Evolutionary conservation across 306 rosid species (phyloP).

Genomic region (Purshia tridentata): DNA sequence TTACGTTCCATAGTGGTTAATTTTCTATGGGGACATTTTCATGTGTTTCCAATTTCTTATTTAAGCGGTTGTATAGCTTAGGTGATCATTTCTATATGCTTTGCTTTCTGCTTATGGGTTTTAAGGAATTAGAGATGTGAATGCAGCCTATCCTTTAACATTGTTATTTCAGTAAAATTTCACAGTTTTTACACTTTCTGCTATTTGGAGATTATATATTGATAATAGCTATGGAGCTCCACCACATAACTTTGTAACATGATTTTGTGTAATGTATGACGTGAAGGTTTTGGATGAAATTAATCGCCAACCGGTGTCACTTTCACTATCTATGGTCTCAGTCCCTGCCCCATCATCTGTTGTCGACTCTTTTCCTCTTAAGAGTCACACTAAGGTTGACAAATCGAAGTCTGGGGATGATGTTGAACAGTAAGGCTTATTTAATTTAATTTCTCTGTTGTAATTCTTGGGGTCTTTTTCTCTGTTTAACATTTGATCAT

Average conservation of each 20-base stretch:
- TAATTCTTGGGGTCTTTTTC: too few relatives aligned
- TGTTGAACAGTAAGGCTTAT: constrained; percentile 65
- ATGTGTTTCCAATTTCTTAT: background rate
- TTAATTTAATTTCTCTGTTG: background rate
- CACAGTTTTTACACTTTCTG: background rate
- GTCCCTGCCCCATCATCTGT: constrained; percentile 88
- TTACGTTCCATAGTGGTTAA: background rate
- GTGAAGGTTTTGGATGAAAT: constrained; percentile 95
- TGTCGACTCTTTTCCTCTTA: constrained; percentile 85
- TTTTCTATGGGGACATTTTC: background rate
- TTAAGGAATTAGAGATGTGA: background rate
- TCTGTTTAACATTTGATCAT: constrained; percentile 2
- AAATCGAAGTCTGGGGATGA: constrained; percentile 43
- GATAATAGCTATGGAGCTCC: background rate
- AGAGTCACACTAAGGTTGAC: constrained; percentile 62
- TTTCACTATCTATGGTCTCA: constrained; percentile 82
- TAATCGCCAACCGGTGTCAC: constrained; percentile 81
- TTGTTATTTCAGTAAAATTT: background rate
- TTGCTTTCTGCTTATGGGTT: background rate
- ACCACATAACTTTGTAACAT: background rate
- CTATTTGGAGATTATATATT: background rate
- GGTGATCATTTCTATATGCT: background rate
- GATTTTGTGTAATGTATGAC: constrained; percentile 15
- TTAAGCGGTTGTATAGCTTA: background rate
- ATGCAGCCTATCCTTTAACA: background rate